Evolutionary conservation across 345 rosid genomes (phyloP).

Genomic region (Eucalyptus camaldulensis): DNA sequence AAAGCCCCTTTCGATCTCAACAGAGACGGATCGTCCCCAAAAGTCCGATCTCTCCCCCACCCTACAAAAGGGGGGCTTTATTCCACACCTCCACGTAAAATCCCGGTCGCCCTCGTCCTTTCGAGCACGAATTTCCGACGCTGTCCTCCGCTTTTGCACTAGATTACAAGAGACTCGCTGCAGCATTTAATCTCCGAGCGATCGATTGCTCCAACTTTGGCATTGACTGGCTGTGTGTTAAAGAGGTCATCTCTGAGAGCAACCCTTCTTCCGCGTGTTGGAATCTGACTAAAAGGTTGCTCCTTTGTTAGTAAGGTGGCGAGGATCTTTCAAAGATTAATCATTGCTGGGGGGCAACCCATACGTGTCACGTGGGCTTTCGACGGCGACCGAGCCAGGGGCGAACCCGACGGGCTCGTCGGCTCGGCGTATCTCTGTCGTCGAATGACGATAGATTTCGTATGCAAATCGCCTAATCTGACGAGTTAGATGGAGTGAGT

Average conservation of each 20-base stretch:
- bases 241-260: not conserved
- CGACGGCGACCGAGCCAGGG: fast-evolving
- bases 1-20: not conserved
- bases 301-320: not conserved
- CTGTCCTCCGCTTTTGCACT: not conserved
- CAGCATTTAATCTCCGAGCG: not conserved
- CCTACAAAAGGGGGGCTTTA: no score
- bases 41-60: not conserved
- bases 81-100: not conserved
- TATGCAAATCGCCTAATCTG: not conserved
- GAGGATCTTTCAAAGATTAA: not conserved
- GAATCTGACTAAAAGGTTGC: not conserved
- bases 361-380: fast-evolving
- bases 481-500: not conserved
- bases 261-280: not conserved
- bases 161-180: not conserved
- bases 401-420: not conserved
- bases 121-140: not conserved
- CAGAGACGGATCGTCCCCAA: not conserved
- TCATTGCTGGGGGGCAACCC: not conserved
- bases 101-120: not conserved
- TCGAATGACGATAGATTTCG: not conserved
- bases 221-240: not conserved
- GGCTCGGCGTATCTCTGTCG: not conserved
- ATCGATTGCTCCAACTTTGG: not conserved